Percentiles rank a stretch among this genome's conserved stretches.
These are phyloP conservation scores for Zygoascus meyerae DNA, from an alignment of 1,139 yeast species.

Conservation along the genomic window DNA sequence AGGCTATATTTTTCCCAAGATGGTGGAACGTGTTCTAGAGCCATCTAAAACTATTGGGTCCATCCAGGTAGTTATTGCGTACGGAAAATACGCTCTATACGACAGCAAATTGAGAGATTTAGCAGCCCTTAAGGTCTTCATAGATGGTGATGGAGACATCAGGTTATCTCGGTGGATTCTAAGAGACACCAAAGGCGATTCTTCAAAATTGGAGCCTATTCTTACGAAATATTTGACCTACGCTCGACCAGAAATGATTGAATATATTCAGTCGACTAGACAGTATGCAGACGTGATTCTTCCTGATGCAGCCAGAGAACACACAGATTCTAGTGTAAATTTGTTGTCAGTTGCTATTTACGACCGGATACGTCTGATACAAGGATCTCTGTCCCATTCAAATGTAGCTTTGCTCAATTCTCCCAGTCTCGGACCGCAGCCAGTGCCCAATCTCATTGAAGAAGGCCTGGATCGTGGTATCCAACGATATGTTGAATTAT, in stretches of 20 bases:
- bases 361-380: conserved; percentile 32
- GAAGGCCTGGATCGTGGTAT: conserved; percentile 22
- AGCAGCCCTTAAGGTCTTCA: conserved; percentile 64
- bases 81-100: conserved; percentile 77
- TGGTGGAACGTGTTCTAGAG: conserved; percentile 27
- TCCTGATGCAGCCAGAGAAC: conserved; percentile 51
- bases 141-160: conserved; percentile 85
- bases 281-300: conserved; percentile 75
- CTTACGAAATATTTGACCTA: conserved; percentile 55
- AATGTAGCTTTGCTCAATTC: background rate
- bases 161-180: conserved; percentile 67
- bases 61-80: conserved; percentile 47
- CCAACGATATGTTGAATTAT: conserved; percentile 21
- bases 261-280: conserved; percentile 69
- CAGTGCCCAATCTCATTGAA: conserved; percentile 15
- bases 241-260: conserved; percentile 72
- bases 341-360: conserved; percentile 71
- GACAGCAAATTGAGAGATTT: conserved; percentile 52
- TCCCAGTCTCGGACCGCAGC: conserved; percentile 7
- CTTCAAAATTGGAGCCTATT: conserved; percentile 42
- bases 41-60: background rate
- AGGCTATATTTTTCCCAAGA: conserved; percentile 37
- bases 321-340: conserved; percentile 50
- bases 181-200: conserved; percentile 28
- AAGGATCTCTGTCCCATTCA: no score